phyloP scores from a whole-genome alignment of 257 asterid species.

The Leonotis leonurus region DNA sequence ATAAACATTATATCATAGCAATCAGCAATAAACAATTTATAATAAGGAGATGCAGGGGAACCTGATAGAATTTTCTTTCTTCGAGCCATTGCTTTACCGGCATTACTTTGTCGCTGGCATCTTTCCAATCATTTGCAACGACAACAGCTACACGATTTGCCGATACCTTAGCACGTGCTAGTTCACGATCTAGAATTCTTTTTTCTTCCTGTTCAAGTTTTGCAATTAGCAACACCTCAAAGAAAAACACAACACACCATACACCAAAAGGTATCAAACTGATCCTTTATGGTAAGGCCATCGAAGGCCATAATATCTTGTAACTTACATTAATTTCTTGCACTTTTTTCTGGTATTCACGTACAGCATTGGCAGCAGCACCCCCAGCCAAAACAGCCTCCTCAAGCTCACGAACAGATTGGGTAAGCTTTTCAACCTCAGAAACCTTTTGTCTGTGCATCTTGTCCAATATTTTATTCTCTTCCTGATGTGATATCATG shows the following conservation, averaged over 20 bases:
- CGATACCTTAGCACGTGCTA: slow-evolving; percentile 88
- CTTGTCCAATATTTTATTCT: slow-evolving; percentile 79
- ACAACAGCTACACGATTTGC: slow-evolving; percentile 95
- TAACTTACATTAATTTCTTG: slow-evolving; percentile 66
- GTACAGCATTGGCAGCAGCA: slow-evolving; percentile 90
- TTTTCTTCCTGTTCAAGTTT: slow-evolving; percentile 70
- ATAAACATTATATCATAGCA: slow-evolving; percentile 2
- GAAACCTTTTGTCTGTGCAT: slow-evolving; percentile 85
- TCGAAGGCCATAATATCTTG: not conserved
- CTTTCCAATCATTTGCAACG: slow-evolving; percentile 98
- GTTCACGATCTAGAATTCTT: slow-evolving; percentile 77
- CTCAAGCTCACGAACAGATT: slow-evolving; percentile 78
- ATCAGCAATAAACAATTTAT: not conserved
- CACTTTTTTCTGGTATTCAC: slow-evolving; percentile 75
- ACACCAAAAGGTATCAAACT: not conserved
- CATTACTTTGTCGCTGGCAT: slow-evolving; percentile 92
- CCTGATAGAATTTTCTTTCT: slow-evolving; percentile 90
- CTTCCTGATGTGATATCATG: slow-evolving; percentile 49
- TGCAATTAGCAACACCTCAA: slow-evolving; percentile 26
- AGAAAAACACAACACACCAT: not conserved
- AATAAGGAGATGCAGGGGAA: slow-evolving; percentile 17
- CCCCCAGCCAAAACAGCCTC: slow-evolving; percentile 96
- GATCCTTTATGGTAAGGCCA: not conserved
- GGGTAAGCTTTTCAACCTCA: slow-evolving; percentile 84
- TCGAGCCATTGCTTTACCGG: slow-evolving; percentile 98